Base-by-base conservation (phyloP, 2,329 filamentous ascomycete species). In the Macrophomina tecta region DNA sequence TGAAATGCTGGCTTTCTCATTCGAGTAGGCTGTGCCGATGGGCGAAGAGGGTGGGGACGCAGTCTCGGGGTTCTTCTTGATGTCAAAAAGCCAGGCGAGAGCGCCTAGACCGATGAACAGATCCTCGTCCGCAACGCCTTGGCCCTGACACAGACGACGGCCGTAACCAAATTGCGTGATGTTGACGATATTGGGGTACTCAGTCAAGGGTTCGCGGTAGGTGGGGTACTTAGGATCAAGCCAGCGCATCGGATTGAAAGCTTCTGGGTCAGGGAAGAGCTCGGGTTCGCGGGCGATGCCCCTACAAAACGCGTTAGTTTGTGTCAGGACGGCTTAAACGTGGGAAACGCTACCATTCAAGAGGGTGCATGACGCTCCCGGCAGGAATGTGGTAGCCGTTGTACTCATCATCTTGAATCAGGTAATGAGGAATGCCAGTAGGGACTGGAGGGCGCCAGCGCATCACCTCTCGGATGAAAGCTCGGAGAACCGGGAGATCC, bases 321-420 rank as follows among this genome's bases (percentile, higher is more conserved):
- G 7, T 65, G 48, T 5, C 7, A 42, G 6, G 12, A 4, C 3
- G 36, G 51, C 9, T 7, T 8, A 12, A 6, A 23, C 34, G 28
- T n/a, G 4, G 18, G 46, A 46, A 30, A 42, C 70, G 76, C 75
- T 70, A 80, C 80, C 80, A 82, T 69, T 82, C 79, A 32, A 80
- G 74, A 5, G 80, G 77, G 67, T 82, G 80, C 63, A 82, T 77
- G 5, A 78, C 78, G 61, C 79, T 81, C 2, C 86, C 87, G n/a
- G 82, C 83, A 9, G 85, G 86, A 60, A 89, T 87, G 67, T 82
- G 81, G 74, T 86, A 84, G 40, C 82, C 86, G 23, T 84, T 78
- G 71, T 88, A 89, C 11, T 82, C 77, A 65, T 89, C 87, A 58
- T 89, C 86, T 55, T 83, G 74, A 1, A 84, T 78, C 14, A 84